phyloP scores from a whole-genome alignment of 2,329 filamentous ascomycete species.

The Simplicillium aogashimaense region DNA sequence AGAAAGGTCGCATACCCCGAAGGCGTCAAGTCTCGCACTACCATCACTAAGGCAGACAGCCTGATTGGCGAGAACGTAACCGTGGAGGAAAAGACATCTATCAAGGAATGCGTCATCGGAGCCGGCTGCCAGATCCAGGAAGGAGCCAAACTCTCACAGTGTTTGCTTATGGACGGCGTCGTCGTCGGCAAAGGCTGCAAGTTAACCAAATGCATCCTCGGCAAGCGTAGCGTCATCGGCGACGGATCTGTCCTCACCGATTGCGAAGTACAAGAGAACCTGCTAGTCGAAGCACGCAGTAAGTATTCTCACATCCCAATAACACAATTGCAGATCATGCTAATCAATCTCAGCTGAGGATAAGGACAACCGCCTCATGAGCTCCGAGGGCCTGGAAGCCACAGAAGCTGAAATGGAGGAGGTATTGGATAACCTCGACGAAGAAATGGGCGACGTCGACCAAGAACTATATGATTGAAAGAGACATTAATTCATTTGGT shows the following conservation, averaged over 20 bases:
- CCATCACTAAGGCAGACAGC: slow-evolving; percentile 72
- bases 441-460: slow-evolving; percentile 14
- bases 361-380: slow-evolving; percentile 59
- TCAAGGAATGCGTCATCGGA: slow-evolving; percentile 87
- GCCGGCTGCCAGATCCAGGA: slow-evolving; percentile 77
- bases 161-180: slow-evolving; percentile 86
- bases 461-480: too few relatives aligned
- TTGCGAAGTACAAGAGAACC: slow-evolving; percentile 86
- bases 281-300: slow-evolving; percentile 73
- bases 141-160: slow-evolving; percentile 79
- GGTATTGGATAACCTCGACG: slow-evolving; percentile 33
- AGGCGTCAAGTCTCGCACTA: slow-evolving; percentile 69
- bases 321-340: slow-evolving; percentile 6
- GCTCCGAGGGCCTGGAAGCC: slow-evolving; percentile 54
- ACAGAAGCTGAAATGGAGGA: slow-evolving; percentile 52
- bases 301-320: slow-evolving; percentile 27
- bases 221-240: slow-evolving; percentile 72
- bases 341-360: slow-evolving; percentile 43
- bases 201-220: slow-evolving; percentile 79
- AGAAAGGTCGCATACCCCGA: slow-evolving; percentile 77
- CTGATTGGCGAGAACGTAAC: slow-evolving; percentile 83
- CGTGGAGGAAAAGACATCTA: slow-evolving; percentile 79
- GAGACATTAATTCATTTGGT: too few relatives aligned
- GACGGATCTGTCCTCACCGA: slow-evolving; percentile 72
- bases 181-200: slow-evolving; percentile 76